A percentile compares a stretch with the other conserved stretches of the same genome.
Evolutionary conservation across 1,284 basidiomycete species (phyloP).

Genomic region (Xerocomus nothofagi): DNA sequence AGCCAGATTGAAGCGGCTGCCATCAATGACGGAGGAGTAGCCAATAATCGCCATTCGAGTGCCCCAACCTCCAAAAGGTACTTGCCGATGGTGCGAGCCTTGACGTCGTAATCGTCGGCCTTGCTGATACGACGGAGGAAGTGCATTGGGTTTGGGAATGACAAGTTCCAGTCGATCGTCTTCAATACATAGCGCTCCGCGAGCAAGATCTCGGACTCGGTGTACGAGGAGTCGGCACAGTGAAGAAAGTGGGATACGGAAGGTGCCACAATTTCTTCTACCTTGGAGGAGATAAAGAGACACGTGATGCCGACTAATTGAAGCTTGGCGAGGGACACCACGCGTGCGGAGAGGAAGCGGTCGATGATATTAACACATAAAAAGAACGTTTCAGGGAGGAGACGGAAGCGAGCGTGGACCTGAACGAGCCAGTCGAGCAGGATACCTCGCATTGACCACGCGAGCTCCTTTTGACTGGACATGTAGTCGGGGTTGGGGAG

Average conservation of each 20-base stretch:
- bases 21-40: constrained; percentile 80
- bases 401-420: constrained; percentile 90
- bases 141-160: constrained; percentile 92
- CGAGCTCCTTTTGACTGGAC: constrained; percentile 86
- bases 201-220: constrained; percentile 84
- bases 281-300: constrained; percentile 93
- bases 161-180: constrained; percentile 89
- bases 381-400: constrained; percentile 95
- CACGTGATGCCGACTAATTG: constrained; percentile 95
- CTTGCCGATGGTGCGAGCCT: constrained; percentile 90
- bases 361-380: constrained; percentile 95
- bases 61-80: constrained; percentile 91
- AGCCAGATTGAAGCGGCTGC: constrained; percentile 93
- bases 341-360: constrained; percentile 89
- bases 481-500: constrained; percentile 91
- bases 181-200: constrained; percentile 94
- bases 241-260: constrained; percentile 86
- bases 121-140: constrained; percentile 92
- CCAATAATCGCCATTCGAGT: constrained; percentile 85
- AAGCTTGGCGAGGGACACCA: constrained; percentile 89
- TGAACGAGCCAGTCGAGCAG: constrained; percentile 98
- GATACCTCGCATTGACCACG: constrained; percentile 94
- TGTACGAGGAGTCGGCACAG: constrained; percentile 88
- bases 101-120: constrained; percentile 93
- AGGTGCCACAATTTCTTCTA: constrained; percentile 94